Conservation (phyloP, 768 basidiomycete species). For the Ramaria sp. region DNA sequence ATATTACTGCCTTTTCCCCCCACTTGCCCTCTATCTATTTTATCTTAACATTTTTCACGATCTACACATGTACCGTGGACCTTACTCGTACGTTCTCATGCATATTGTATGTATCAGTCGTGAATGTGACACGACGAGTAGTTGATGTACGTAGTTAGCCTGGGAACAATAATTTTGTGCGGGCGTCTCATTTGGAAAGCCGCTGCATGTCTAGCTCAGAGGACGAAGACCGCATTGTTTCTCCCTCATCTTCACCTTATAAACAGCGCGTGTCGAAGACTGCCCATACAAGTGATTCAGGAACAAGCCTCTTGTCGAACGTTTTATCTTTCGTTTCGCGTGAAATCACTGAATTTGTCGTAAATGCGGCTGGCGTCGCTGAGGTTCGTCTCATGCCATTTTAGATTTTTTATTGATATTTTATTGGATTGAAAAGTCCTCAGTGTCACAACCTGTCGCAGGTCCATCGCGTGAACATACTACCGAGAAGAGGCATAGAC, state of each 20-base stretch:
- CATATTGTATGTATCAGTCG: background rate
- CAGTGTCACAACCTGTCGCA: background rate
- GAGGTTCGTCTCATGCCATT: slow-evolving; percentile 5
- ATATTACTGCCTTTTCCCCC: background rate
- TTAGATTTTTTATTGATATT: background rate
- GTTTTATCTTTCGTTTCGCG: slow-evolving; percentile 61
- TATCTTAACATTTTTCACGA: slow-evolving; percentile 2
- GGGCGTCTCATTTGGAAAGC: background rate
- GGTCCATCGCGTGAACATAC: background rate
- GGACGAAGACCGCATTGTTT: background rate
- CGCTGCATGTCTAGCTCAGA: background rate
- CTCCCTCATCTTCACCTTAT: background rate
- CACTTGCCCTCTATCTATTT: slow-evolving; percentile 4
- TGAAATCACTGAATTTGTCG: slow-evolving; percentile 62
- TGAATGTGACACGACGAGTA: background rate
- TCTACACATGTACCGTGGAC: background rate
- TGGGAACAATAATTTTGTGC: background rate
- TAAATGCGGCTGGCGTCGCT: slow-evolving; percentile 45
- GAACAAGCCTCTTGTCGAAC: slow-evolving; percentile 40
- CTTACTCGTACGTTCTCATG: background rate
- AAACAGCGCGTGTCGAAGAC: background rate
- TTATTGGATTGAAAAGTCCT: background rate
- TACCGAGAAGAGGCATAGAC: background rate
- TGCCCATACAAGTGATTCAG: background rate
- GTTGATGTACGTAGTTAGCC: background rate